Conservation (phyloP, 148 eudicot species). For the Chenopodium quinoa region DNA sequence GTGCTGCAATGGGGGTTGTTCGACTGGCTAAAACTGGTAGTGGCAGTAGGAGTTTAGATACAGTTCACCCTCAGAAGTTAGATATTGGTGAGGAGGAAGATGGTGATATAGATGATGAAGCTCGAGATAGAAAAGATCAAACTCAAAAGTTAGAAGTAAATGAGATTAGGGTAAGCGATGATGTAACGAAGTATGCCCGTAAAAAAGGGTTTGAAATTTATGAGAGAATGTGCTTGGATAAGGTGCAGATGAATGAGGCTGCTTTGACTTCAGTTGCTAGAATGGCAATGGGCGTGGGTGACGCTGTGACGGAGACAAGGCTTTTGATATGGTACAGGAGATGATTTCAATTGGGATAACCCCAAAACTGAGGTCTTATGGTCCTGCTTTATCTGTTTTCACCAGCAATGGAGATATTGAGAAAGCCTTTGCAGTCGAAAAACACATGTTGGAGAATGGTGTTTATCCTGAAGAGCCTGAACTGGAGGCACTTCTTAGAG, state of each 20-base stretch:
- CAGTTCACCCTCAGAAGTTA: conserved; percentile 24
- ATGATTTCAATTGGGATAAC: conserved; percentile 68
- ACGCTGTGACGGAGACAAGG: conserved; percentile 86
- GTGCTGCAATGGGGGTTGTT: conserved; percentile 79
- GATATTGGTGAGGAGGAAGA: conserved; percentile 30
- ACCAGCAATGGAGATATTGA: conserved; percentile 58
- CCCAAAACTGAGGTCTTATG: conserved; percentile 77
- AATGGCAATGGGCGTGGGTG: conserved; percentile 80
- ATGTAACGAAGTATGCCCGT: conserved; percentile 57
- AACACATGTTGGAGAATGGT: conserved; percentile 79
- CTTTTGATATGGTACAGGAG: conserved; percentile 72
- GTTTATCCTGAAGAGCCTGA: conserved; percentile 87
- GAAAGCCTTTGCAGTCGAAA: conserved; percentile 71
- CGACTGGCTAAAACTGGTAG: conserved; percentile 77
- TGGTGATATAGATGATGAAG: conserved; percentile 18
- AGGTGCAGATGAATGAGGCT: conserved; percentile 80
- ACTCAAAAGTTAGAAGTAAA: conserved; percentile 21
- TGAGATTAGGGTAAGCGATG: conserved; percentile 58
- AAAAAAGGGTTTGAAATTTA: conserved; percentile 73
- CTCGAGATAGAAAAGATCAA: conserved; percentile 29
- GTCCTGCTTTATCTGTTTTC: conserved; percentile 73
- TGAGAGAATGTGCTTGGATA: conserved; percentile 53
- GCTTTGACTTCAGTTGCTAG: conserved; percentile 82
- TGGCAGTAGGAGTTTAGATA: conserved; percentile 45
- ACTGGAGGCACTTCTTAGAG: conserved; percentile 66